Base-by-base conservation (phyloP, 495 filamentous ascomycete species). In the Aspergillus indologenus region DNA sequence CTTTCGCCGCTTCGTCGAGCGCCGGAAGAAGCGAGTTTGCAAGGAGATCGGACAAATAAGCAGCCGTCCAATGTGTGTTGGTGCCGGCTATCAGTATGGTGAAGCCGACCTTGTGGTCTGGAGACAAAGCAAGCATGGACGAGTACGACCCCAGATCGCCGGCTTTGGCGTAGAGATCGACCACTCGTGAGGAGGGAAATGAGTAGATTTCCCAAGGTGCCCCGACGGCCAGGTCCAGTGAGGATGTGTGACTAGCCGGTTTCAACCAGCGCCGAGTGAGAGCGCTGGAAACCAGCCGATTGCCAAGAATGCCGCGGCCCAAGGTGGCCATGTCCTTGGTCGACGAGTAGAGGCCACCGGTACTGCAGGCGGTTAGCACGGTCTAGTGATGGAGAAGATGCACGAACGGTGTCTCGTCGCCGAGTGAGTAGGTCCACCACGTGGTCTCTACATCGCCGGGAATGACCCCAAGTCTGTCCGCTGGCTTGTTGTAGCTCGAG, bases 221-320 rank as follows among this genome's bases (percentile, higher is more conserved):
- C 19, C 83, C 78, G 5, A 86, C 68, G 12, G 74, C 71, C 24
- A 75, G 68, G 18, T 64, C 62, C 0, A 79, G 64, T 34, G 76
- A 74, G 3, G 83, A 72, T 3, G 82, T 83, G 21, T 80, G 71
- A 0, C 75, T 61, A 7, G 59, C 46, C 0, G 84, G 85, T 58
- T 85, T 84, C 48, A 88, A 69, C 85, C 83, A 87, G 44, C 75
- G 65, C 57, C 80, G 74, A 0, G 84, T 86, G 15, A 73, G 56
- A 2, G 69, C 63, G 0, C 75, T 67, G 0, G 72, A 49, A 1
- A 87, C 65, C 0, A 87, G 68, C 0, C 73, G 72, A 18, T 74
- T 79, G 17, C 68, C 71, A 21, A 87, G 72, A 61, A 87, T 84
- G 42, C 78, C 76, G 15, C 78, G 81, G 11, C 83, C 83, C 3